Evolutionary conservation across 2,329 filamentous ascomycete species (phyloP).

Genomic region (Cercospora canescens): DNA sequence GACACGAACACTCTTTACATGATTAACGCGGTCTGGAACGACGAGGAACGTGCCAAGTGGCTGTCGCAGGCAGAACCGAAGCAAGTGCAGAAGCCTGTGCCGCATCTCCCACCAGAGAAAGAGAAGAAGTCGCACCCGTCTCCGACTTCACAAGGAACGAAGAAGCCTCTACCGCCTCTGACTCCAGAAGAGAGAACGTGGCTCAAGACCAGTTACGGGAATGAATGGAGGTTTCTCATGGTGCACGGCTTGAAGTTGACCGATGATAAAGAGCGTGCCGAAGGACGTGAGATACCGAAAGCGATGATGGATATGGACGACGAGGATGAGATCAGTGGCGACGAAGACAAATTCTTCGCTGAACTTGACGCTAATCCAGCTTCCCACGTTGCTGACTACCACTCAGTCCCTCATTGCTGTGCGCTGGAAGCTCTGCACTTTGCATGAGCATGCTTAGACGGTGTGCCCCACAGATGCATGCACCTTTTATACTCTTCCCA

Average conservation of each 20-base stretch:
- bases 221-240: conserved; percentile 39
- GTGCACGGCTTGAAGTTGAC: conserved; percentile 36
- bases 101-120: conserved; percentile 31
- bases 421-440: not conserved
- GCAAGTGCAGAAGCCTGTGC: no score
- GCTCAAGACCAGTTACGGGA: conserved; percentile 37
- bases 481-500: not conserved
- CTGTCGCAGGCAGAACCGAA: not conserved
- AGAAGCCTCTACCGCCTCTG: no score
- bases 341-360: no score
- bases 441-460: not conserved
- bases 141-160: no score
- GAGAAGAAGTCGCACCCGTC: no score
- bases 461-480: not conserved
- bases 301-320: no score
- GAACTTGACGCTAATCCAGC: no score
- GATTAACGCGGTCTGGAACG: not conserved
- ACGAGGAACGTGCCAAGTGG: not conserved
- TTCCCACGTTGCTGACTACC: no score
- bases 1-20: not conserved
- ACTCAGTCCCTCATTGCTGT: no score
- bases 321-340: no score
- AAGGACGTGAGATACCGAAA: conserved; percentile 36
- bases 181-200: conserved; percentile 37
- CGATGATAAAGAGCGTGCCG: conserved; percentile 41